Percentiles rank a stretch among this genome's conserved stretches.
These are phyloP conservation scores for Colletotrichum australisinense DNA, from an alignment of 2,329 filamentous ascomycete species.

Conservation along the genomic window DNA sequence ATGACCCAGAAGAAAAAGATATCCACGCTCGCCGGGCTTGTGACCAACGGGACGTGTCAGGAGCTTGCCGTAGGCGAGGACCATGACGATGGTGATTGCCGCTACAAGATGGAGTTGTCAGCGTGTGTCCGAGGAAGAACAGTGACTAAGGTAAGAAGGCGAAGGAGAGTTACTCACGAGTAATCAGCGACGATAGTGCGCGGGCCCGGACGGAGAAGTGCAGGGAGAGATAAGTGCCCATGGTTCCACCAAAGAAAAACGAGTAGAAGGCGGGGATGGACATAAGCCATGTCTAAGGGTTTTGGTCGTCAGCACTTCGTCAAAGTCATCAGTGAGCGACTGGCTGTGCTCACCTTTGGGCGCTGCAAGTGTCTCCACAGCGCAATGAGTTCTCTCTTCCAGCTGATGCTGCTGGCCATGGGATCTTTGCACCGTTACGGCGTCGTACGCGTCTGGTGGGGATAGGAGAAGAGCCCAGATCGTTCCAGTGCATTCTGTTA, in stretches of 20 bases:
- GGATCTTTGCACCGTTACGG: conserved; percentile 41
- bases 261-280: conserved; percentile 44
- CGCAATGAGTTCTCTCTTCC: conserved; percentile 39
- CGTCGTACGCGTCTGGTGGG: conserved; percentile 42
- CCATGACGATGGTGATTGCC: conserved; percentile 14
- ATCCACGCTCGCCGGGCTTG: conserved; percentile 20
- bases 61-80: conserved; percentile 11
- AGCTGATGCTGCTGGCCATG: conserved; percentile 37
- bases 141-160: too few species aligned
- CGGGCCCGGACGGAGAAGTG: conserved; percentile 42
- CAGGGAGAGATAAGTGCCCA: conserved; percentile 39
- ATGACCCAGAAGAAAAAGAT: conserved; percentile 15
- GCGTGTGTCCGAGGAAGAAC: too few species aligned
- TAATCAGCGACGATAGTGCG: conserved; percentile 39
- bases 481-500: conserved; percentile 40
- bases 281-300: conserved; percentile 40
- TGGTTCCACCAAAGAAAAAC: conserved; percentile 51
- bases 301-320: not conserved
- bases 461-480: conserved; percentile 43
- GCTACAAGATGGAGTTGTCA: not conserved
- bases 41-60: conserved; percentile 15
- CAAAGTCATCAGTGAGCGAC: not conserved
- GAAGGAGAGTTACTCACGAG: not conserved
- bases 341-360: conserved; percentile 33
- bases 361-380: conserved; percentile 37